phyloP scores from a whole-genome alignment of 148 eudicot species.

The Tetragonia tetragonoides region DNA sequence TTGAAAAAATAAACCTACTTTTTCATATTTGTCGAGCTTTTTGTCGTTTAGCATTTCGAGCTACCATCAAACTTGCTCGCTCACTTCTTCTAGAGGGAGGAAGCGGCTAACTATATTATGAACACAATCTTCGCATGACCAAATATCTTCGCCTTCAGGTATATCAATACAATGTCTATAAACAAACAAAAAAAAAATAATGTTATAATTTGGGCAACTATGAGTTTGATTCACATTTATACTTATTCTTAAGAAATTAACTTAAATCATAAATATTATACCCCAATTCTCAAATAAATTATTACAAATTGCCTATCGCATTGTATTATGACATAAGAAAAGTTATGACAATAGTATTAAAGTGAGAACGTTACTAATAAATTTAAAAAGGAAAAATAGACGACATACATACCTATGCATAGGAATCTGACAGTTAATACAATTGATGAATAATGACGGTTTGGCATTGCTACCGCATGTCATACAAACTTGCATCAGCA shows the following conservation, averaged over 20 bases:
- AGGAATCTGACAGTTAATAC: neutral
- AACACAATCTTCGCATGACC: conserved; percentile 13
- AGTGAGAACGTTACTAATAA: too few relatives aligned
- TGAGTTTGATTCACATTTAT: too few relatives aligned
- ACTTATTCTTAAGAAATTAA: too few relatives aligned
- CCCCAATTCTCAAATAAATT: neutral
- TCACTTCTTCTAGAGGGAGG: conserved; percentile 8
- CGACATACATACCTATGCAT: neutral
- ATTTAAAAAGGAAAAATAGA: too few relatives aligned
- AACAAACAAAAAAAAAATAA: neutral
- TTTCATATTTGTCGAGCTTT: neutral
- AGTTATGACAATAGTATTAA: too few relatives aligned
- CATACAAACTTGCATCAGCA: neutral
- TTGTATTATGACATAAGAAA: too few relatives aligned
- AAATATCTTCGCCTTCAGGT: neutral
- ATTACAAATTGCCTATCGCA: neutral
- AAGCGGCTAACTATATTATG: neutral
- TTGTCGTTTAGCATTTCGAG: neutral
- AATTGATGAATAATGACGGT: neutral
- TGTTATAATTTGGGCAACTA: too few relatives aligned
- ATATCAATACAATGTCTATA: neutral
- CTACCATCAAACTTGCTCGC: neutral
- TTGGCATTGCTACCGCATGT: neutral
- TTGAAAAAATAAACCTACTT: neutral
- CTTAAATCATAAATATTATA: too few relatives aligned